Evolutionary conservation across 208 protist genomes (phyloP), one percentile per base, ranked within the genome.

Genomic region (Acanthamoeba healyi): DNA sequence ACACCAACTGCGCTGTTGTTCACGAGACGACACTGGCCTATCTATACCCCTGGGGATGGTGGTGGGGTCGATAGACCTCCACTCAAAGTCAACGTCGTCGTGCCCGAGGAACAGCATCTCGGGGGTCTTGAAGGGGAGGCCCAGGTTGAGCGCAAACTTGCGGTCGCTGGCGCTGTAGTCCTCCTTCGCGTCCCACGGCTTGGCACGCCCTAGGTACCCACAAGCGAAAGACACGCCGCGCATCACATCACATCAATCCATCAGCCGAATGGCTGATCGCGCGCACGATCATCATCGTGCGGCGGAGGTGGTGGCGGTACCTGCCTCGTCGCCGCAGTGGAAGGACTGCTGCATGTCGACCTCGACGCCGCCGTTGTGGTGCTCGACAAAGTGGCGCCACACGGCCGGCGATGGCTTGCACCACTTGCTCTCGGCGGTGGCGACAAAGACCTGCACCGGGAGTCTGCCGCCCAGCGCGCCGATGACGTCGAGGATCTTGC

Each of bases 131-230:
- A 94, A 94, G 7, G 19, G 38, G 24, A 94, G 36, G 1, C 38
- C 77, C 12, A 88, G 2, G 44, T 94, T 94, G 74, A 14, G 51
- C 38, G 92, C 92, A 72, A 94, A 94, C 92, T 94, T 94, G 36
- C 92, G 42, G 36, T 94, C 92, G 15, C 26, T 29, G 49, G 72
- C 88, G 4, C 72, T 89, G 22, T 67, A 36, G 92, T 94, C 92
- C 49, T 94, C 89, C 49, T 65, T 51, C 29, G 65, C 81, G 54
- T 90, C 82, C 82, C 82, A 90, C 6, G 54, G 54, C 63, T 42
- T 56, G 34, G 44, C 0, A n/a, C 89, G 56, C 14, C 88, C 88
- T 77, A 44, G 17, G 15, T 9, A 26, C 22, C 32, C 38, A 70
- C 12, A 70, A 49, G 44, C 9, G 22, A 29, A 17, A 74, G n/a